Conservation (phyloP, 352 stramenopile genomes). For the Elongisporangium prolatum region DNA sequence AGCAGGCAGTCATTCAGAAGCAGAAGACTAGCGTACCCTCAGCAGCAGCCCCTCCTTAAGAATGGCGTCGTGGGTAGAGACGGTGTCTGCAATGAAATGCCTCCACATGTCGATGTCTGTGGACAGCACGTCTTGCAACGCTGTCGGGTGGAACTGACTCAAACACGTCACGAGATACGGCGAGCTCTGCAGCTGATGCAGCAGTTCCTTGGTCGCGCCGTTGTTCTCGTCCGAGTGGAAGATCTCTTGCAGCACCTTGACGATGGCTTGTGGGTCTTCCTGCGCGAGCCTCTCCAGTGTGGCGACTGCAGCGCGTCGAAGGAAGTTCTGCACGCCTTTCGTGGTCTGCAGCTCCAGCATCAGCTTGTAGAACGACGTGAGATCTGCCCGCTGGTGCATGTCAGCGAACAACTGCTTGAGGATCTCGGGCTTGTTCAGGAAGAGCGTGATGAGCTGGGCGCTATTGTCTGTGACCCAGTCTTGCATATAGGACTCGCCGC, state of each 20-base stretch:
- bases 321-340: conserved; percentile 54
- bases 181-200: conserved; percentile 46
- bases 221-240: conserved; percentile 23
- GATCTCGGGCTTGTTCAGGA: conserved; percentile 48
- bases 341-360: conserved; percentile 62
- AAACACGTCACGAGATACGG: conserved; percentile 55
- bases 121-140: conserved; percentile 59
- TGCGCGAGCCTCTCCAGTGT: conserved; percentile 53
- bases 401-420: conserved; percentile 60
- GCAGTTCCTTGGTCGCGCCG: conserved; percentile 34
- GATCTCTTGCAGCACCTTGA: conserved; percentile 44
- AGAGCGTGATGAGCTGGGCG: conserved; percentile 38
- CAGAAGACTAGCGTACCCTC: conserved; percentile 17
- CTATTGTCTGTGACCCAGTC: conserved; percentile 65
- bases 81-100: conserved; percentile 61
- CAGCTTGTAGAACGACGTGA: conserved; percentile 48
- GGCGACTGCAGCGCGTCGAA: conserved; percentile 39
- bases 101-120: conserved; percentile 57
- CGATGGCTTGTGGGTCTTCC: conserved; percentile 51
- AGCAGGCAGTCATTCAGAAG: not conserved
- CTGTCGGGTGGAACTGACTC: conserved; percentile 52
- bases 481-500: conserved; percentile 16
- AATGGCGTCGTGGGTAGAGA: conserved; percentile 44
- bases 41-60: conserved; percentile 43
- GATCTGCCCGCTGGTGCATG: conserved; percentile 48